Evolutionary conservation across 768 basidiomycete genomes (phyloP).

Genomic region (Lentinula guzmanii): DNA sequence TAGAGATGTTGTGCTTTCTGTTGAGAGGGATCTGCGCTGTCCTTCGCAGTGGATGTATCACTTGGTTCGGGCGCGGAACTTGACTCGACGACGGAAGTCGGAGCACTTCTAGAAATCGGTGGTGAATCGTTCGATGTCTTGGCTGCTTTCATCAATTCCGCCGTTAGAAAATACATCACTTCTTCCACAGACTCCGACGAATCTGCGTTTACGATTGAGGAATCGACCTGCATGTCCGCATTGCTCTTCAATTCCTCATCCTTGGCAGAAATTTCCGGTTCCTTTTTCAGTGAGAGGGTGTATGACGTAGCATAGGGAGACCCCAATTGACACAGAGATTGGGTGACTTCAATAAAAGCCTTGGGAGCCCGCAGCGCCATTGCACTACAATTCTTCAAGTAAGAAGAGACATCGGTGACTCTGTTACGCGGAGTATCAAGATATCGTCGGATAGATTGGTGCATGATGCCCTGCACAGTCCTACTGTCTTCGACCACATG

Average conservation of each 20-base stretch:
- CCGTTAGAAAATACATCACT: slow-evolving; percentile 64
- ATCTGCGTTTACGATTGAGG: slow-evolving; percentile 14
- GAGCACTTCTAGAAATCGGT: not conserved
- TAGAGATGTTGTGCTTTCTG: slow-evolving; percentile 44
- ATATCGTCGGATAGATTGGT: slow-evolving; percentile 76
- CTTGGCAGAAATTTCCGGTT: slow-evolving; percentile 19
- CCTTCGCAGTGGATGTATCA: slow-evolving; percentile 7
- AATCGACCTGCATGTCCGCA: slow-evolving; percentile 59
- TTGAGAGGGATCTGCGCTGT: slow-evolving; percentile 12
- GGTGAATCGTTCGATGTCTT: slow-evolving; percentile 37
- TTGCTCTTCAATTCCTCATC: slow-evolving; percentile 17
- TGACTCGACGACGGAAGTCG: not conserved
- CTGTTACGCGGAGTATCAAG: slow-evolving; percentile 69
- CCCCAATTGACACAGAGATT: slow-evolving; percentile 65
- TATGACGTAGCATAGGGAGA: slow-evolving; percentile 53
- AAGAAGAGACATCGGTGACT: slow-evolving; percentile 60
- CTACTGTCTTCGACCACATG: slow-evolving; percentile 80
- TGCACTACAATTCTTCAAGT: slow-evolving; percentile 69
- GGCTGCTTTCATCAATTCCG: slow-evolving; percentile 60
- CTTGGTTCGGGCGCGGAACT: slow-evolving; percentile 7
- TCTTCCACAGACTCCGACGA: slow-evolving; percentile 44
- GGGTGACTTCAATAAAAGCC: slow-evolving; percentile 69
- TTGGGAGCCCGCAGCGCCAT: slow-evolving; percentile 78
- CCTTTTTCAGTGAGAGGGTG: slow-evolving; percentile 53
- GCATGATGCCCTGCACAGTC: slow-evolving; percentile 67